Evolutionary conservation across 2,329 filamentous ascomycete species (phyloP).

Genomic region (Colletotrichum tanaceti): DNA sequence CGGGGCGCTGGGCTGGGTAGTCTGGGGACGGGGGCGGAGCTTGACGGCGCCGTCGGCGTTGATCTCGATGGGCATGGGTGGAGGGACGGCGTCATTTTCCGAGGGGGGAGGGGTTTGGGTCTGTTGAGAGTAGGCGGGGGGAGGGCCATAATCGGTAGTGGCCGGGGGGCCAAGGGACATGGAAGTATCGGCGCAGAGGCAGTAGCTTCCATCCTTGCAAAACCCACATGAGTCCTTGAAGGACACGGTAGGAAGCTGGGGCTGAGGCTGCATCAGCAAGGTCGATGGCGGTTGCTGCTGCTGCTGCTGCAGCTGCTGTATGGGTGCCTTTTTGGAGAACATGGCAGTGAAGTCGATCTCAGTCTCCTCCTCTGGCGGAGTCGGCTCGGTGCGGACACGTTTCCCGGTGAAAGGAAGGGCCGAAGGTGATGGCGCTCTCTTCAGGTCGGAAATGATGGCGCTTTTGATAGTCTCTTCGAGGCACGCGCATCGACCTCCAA

Average conservation of each 20-base stretch:
- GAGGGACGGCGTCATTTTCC: conserved; percentile 68
- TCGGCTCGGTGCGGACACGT: conserved; percentile 62
- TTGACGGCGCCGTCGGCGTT: conserved; percentile 71
- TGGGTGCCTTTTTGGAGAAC: conserved; percentile 63
- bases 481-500: conserved; percentile 73
- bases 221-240: conserved; percentile 80
- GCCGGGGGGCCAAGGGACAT: conserved; percentile 42
- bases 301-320: conserved; percentile 44
- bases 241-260: conserved; percentile 52
- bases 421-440: conserved; percentile 62
- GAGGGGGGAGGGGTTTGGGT: conserved; percentile 69
- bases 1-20: conserved; percentile 48
- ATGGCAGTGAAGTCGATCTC: conserved; percentile 81
- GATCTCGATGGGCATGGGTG: conserved; percentile 67
- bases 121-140: conserved; percentile 48
- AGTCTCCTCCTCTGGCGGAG: conserved; percentile 66
- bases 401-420: conserved; percentile 62
- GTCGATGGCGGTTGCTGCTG: conserved; percentile 39
- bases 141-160: conserved; percentile 40
- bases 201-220: conserved; percentile 84
- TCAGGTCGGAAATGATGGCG: conserved; percentile 58
- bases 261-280: conserved; percentile 37
- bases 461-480: conserved; percentile 69
- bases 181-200: conserved; percentile 78
- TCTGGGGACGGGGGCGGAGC: conserved; percentile 57